Base-by-base conservation (phyloP, 1,284 basidiomycete species). In the Irpex sp. region DNA sequence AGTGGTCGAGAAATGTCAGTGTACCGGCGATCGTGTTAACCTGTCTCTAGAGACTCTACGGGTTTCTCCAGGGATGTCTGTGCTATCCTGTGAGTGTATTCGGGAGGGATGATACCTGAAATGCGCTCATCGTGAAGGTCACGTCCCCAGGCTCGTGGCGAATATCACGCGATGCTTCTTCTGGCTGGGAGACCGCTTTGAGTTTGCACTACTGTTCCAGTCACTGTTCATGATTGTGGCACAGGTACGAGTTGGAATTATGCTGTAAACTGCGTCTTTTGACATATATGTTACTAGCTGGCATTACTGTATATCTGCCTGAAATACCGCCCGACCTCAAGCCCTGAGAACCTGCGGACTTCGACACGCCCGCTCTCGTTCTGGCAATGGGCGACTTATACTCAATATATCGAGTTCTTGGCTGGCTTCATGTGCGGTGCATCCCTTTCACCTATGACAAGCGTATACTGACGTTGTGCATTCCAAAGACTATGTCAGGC, bases 81-180 rank as follows among this genome's bases (percentile, higher is more conserved):
- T 70, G 91, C 88, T 7, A 91, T 93, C 65, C 75, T 93, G 88
- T 90, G 68, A 72, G 79, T 75, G 8, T 21, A 31, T 31, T 31
- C 31, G 49, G 49, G 15, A n/a, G 3, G 48, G 61, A 49, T 66
- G 63, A 38, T 21, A 34, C 19, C 15, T 31, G 2, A 31, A 55
- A 60, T 51, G 64, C 59, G 52, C 51, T 58, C 48, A n/a, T 31
- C 8, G 19, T 9, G 7, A 31, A 13, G 13, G 55, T 17, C 5
- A 55, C 31, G 57, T 59, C 15, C 64, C 21, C 17, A 92, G 90
- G 66, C 79, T 93, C 48, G 80, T 93, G 65, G 91, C 92, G 59
- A 94, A 94, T 74, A 91, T 94, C 61, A 88, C 88, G 19, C 81
- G 92, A 70, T 93, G 91, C 75, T 94, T 94, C 79, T 94, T 93